These are phyloP conservation scores for Candida yuanshanica DNA, from an alignment of 805 yeast genomes.

Conservation along the genomic window DNA sequence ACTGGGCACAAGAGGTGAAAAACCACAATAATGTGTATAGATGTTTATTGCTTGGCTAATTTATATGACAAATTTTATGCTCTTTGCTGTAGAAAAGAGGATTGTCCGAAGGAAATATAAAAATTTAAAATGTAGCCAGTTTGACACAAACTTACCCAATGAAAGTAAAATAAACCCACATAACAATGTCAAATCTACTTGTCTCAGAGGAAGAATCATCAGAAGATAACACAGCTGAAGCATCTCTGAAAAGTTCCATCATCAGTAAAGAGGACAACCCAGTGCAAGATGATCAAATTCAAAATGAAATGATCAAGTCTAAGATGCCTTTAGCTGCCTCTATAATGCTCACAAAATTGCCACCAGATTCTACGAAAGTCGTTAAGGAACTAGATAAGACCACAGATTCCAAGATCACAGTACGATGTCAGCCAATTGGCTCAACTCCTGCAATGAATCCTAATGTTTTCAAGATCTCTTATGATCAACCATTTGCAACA, in stretches of 20 bases:
- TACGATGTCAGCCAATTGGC: constrained; percentile 58
- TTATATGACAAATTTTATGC: no score
- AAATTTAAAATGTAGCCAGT: neutral
- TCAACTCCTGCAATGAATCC: constrained; percentile 48
- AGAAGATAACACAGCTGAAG: constrained; percentile 12
- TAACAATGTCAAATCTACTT: constrained; percentile 11
- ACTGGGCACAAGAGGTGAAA: constrained; percentile 10
- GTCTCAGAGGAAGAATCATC: constrained; percentile 23
- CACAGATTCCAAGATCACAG: constrained; percentile 27
- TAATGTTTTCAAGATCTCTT: constrained; percentile 42
- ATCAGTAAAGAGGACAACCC: neutral
- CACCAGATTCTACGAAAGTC: constrained; percentile 14
- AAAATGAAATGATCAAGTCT: constrained; percentile 16
- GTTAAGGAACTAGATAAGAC: constrained; percentile 9
- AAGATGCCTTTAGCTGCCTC: constrained; percentile 21
- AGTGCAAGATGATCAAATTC: constrained; percentile 8
- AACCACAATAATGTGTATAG: constrained; percentile 1
- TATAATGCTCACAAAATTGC: constrained; percentile 16
- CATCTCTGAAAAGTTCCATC: constrained; percentile 7
- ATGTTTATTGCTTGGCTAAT: neutral
- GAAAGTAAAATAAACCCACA: neutral
- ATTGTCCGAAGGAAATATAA: no score
- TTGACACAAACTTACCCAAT: neutral
- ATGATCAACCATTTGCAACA: constrained; percentile 41
- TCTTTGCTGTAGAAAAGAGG: no score